phyloP scores from a whole-genome alignment of 2,329 filamentous ascomycete species.

The Arthrobotrys pseudoclavata region DNA sequence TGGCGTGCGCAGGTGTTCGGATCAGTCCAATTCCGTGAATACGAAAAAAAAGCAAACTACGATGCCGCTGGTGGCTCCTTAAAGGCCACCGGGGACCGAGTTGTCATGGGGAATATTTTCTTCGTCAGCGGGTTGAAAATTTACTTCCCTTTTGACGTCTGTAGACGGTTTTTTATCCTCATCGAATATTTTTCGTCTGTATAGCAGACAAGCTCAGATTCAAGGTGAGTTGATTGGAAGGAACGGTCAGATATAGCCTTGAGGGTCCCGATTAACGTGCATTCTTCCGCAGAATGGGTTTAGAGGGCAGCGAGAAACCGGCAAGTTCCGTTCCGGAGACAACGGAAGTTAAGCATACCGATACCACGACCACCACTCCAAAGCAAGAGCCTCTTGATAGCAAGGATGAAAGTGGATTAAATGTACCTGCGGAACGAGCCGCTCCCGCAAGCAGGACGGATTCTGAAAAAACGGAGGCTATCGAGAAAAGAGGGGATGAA shows the following conservation, averaged over 20 bases:
- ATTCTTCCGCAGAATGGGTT: conserved; percentile 58
- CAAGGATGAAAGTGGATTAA: conserved; percentile 30
- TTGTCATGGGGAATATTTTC: conserved; percentile 31
- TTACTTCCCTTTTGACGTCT: conserved; percentile 11
- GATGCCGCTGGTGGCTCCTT: conserved; percentile 47
- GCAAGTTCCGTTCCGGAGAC: conserved; percentile 58
- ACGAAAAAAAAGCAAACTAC: conserved; percentile 55
- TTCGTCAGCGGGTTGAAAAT: conserved; percentile 39
- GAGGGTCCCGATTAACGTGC: conserved; percentile 47
- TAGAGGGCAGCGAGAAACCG: conserved; percentile 57
- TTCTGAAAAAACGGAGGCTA: conserved; percentile 39
- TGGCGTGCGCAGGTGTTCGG: conserved; percentile 31
- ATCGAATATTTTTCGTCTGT: conserved; percentile 9
- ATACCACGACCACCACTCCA: conserved; percentile 32
- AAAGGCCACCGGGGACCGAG: conserved; percentile 48
- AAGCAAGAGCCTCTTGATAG: conserved; percentile 36
- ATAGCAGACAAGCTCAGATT: conserved; percentile 29
- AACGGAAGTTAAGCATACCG: conserved; percentile 45
- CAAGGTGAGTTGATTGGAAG: conserved; percentile 40
- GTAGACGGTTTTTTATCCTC: conserved; percentile 34
- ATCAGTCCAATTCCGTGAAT: conserved; percentile 41
- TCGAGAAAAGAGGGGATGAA: conserved; percentile 19
- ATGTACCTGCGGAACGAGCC: conserved; percentile 34
- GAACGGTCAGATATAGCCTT: conserved; percentile 25
- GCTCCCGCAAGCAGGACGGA: conserved; percentile 40